Evolutionary conservation across 768 basidiomycete genomes (phyloP), one percentile per base, ranked within the genome.

Genomic region (Lentinula sp.): DNA sequence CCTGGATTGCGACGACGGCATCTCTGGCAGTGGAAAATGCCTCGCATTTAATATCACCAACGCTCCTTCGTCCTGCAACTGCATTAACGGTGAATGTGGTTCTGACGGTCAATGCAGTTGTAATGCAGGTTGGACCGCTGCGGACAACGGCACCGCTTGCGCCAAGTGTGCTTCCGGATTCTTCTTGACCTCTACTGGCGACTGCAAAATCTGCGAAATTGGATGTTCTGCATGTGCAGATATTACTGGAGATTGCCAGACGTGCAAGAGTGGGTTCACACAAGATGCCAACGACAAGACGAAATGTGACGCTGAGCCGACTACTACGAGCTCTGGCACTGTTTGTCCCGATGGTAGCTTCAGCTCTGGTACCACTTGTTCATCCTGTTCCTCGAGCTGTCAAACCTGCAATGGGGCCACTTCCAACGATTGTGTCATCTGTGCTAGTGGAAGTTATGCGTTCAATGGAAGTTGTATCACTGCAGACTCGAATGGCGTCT

Each of bases 51-150:
- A 73, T 0, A 74, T 83, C 32, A 68, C 72, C 39, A 83, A 86
- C 64, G 74, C 78, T 2, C 83, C 88, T 2, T 80, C 83, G 39
- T 80, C 80, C 1, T 96, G 93, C 73, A 88, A 92, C 67, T 96
- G 93, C 68, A 63, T 87, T 54, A 95, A 95, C 66, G 93, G 93
- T 2, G 71, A 83, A 49, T 96, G 93, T 71, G 80, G 80, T 1
- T 64, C 80, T 0, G 80, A 82, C 60, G 86, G 89, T 0, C 83
- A 87, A 63, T 94, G 93, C 67, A 71, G 80, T 4, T 95, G 93
- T 69, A 86, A 87, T 65, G 69, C 84, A 0, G 93, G 93, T 0
- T 95, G 89, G 88, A 83, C 82, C 1, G 81, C 82, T 0, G 85
- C 80, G 1, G 74, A 75, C 51, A 87, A 91, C 65, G 90, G 91